Conservation (phyloP, 371 early-diverging fungal genomes). For the Ordospora pajunii region DNA sequence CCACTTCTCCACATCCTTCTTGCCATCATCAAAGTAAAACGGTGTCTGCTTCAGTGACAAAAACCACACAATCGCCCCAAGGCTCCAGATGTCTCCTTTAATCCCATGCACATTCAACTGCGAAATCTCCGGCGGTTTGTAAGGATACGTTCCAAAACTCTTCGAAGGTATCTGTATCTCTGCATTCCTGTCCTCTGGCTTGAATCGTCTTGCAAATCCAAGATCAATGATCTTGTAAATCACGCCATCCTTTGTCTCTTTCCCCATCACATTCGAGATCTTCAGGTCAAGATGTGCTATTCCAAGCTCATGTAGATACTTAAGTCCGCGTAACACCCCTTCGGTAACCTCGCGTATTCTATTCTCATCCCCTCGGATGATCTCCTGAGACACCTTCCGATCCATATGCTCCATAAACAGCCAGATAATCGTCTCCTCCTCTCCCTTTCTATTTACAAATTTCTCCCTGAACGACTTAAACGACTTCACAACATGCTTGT, state of each 20-base stretch:
- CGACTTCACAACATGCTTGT: conserved; percentile 52
- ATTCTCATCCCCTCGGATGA: conserved; percentile 51
- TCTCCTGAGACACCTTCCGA: conserved; percentile 41
- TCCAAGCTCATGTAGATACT: conserved; percentile 54
- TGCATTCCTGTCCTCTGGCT: not conserved
- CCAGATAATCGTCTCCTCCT: conserved; percentile 59
- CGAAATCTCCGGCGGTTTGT: conserved; percentile 61
- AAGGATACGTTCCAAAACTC: conserved; percentile 62
- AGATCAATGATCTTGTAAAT: conserved; percentile 62
- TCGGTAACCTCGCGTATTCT: conserved; percentile 51
- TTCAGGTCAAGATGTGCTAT: conserved; percentile 62
- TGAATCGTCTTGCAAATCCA: conserved; percentile 54
- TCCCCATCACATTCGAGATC: conserved; percentile 61
- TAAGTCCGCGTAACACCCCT: conserved; percentile 52
- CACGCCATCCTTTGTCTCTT: conserved; percentile 15
- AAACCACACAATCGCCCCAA: conserved; percentile 58
- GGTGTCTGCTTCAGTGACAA: conserved; percentile 43
- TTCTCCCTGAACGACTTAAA: conserved; percentile 36
- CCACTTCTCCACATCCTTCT: conserved; percentile 46
- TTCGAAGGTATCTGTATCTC: conserved; percentile 49
- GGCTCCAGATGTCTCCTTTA: conserved; percentile 60
- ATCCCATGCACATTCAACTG: conserved; percentile 56
- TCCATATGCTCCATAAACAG: conserved; percentile 58
- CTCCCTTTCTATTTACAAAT: conserved; percentile 27
- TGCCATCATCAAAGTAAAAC: conserved; percentile 47